Percentiles rank a stretch among this genome's conserved stretches.
Evolutionary conservation across 768 basidiomycete species (phyloP).

Genomic region (Termitomyces sp.): DNA sequence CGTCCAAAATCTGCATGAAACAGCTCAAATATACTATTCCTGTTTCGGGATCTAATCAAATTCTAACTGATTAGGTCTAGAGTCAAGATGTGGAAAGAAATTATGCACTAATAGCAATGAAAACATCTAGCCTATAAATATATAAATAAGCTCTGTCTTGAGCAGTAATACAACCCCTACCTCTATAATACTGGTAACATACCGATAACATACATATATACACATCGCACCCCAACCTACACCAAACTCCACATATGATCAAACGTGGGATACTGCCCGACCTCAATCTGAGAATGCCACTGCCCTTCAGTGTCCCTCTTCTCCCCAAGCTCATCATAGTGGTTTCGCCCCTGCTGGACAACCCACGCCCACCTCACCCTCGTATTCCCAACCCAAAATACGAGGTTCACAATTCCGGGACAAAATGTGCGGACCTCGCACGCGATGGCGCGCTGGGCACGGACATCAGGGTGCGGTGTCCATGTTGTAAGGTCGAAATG

Average conservation of each 20-base stretch:
- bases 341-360: neutral
- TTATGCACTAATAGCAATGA: too few relatives aligned
- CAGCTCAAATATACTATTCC: too few relatives aligned
- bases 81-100: too few relatives aligned
- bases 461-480: conserved; percentile 17
- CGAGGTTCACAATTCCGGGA: conserved; percentile 19
- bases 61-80: too few relatives aligned
- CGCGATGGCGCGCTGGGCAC: conserved; percentile 25
- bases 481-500: conserved; percentile 28
- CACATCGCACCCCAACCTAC: neutral
- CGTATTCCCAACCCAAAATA: conserved; percentile 24
- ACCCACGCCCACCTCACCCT: conserved; percentile 19
- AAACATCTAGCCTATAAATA: too few relatives aligned
- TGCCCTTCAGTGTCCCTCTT: neutral
- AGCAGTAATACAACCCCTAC: too few relatives aligned
- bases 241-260: conserved; percentile 9
- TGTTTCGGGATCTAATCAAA: too few relatives aligned
- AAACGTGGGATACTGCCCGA: conserved; percentile 6
- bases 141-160: too few relatives aligned
- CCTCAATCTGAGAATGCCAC: conserved; percentile 9
- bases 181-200: too few relatives aligned
- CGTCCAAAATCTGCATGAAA: too few relatives aligned
- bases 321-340: neutral
- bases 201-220: too few relatives aligned
- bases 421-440: conserved; percentile 26